Conservation (phyloP, 169 alveolate genomes). For the Eimeria tenella region DNA sequence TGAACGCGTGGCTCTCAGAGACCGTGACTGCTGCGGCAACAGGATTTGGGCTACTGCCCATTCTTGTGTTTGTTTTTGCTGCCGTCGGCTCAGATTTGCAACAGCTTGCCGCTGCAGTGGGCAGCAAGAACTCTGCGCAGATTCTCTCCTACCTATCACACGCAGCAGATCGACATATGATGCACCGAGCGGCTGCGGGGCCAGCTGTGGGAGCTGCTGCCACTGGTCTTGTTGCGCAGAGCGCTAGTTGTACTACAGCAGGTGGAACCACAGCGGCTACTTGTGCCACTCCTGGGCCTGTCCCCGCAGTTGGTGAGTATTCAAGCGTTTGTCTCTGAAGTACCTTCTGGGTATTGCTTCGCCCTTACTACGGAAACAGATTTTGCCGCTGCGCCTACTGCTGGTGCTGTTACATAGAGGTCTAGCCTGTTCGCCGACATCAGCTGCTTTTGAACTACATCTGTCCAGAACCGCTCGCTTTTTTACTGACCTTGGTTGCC, state of each 20-base stretch:
- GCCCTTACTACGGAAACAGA: neutral
- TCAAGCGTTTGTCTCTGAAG: neutral
- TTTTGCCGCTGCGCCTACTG: neutral
- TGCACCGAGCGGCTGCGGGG: slow-evolving; percentile 61
- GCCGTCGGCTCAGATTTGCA: slow-evolving; percentile 46
- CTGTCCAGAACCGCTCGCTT: neutral
- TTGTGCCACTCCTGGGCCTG: neutral
- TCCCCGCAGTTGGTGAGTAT: neutral
- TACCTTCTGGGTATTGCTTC: neutral
- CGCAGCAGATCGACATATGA: slow-evolving; percentile 65
- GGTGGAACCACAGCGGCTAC: slow-evolving; percentile 1
- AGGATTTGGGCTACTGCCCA: neutral
- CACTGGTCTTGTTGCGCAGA: slow-evolving; percentile 12
- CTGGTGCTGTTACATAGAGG: neutral
- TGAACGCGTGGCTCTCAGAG: neutral
- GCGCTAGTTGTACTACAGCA: neutral
- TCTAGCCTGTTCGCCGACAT: neutral
- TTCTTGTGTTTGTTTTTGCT: neutral
- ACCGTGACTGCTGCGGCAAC: neutral
- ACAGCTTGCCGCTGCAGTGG: slow-evolving; percentile 76
- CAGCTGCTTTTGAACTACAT: neutral
- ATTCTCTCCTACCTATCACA: slow-evolving; percentile 58
- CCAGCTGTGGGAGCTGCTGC: slow-evolving; percentile 27
- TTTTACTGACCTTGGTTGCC: neutral
- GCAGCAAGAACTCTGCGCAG: slow-evolving; percentile 70